Evolutionary conservation across 176 grass and related monocot species (phyloP).

Genomic region (Musa acuminata): DNA sequence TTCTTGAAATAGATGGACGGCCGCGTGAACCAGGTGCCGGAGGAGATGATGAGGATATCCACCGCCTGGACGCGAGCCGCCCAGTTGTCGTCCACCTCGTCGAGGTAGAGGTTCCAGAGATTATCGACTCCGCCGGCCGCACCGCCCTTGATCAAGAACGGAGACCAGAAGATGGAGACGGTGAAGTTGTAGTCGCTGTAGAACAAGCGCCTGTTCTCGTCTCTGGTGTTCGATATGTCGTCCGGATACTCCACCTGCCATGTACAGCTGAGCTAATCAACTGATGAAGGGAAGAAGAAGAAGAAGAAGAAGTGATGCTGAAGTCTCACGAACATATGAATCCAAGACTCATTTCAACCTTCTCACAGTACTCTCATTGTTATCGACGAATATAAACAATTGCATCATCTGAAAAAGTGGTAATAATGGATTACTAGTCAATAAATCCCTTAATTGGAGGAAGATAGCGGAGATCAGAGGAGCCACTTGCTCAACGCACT

Average conservation of each 20-base stretch:
- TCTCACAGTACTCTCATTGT: too few relatives aligned
- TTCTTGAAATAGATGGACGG: conserved; percentile 32
- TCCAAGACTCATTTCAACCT: too few relatives aligned
- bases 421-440: too few relatives aligned
- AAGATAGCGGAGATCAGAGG: too few relatives aligned
- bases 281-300: background rate
- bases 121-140: conserved; percentile 2
- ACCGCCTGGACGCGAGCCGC: conserved; percentile 14
- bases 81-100: conserved; percentile 48
- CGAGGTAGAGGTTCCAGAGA: conserved; percentile 42
- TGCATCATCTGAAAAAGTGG: too few relatives aligned
- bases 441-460: too few relatives aligned
- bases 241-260: conserved; percentile 6
- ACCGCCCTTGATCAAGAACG: conserved; percentile 39
- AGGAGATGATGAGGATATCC: conserved; percentile 35
- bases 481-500: too few relatives aligned
- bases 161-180: conserved; percentile 45
- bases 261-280: background rate
- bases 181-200: conserved; percentile 47
- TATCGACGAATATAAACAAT: too few relatives aligned
- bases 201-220: conserved; percentile 38
- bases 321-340: background rate
- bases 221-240: conserved; percentile 27
- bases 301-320: background rate
- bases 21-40: conserved; percentile 52